phyloP scores from a whole-genome alignment of 176 grass and related monocot species.

The Metroxylon sagu region DNA sequence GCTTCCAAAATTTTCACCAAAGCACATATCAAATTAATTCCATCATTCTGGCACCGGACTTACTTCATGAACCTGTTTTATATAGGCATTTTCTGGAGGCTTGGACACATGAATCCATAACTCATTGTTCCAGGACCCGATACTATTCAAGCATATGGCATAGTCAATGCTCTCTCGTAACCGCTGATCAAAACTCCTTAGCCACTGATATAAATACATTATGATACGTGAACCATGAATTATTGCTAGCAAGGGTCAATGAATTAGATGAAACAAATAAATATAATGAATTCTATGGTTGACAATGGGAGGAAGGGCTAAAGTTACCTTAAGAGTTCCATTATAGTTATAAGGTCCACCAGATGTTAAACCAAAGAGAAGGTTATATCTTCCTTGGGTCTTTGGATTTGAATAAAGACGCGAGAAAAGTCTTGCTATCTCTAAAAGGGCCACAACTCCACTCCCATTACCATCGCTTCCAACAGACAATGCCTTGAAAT shows the following conservation, averaged over 20 bases:
- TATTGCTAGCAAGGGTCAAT: too few species aligned
- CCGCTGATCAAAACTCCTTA: constrained; percentile 94
- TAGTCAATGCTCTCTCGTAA: constrained; percentile 91
- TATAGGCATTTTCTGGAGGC: constrained; percentile 90
- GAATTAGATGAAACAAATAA: too few species aligned
- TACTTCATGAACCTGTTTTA: constrained; percentile 95
- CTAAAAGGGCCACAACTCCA: constrained; percentile 82
- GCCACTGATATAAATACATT: constrained; percentile 55
- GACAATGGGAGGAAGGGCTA: neutral
- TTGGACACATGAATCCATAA: constrained; percentile 97
- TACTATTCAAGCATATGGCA: constrained; percentile 91
- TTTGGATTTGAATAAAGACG: constrained; percentile 84
- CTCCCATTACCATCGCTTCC: constrained; percentile 97
- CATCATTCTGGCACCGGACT: neutral
- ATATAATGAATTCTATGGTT: too few species aligned
- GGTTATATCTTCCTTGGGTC: constrained; percentile 87
- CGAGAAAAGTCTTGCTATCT: constrained; percentile 89
- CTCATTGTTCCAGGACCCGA: constrained; percentile 83
- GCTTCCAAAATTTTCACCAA: too few species aligned
- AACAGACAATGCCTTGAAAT: constrained; percentile 63
- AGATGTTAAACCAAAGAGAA: constrained; percentile 97
- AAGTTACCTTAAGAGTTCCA: constrained; percentile 76
- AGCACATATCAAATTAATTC: too few species aligned
- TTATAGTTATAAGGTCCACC: constrained; percentile 98
- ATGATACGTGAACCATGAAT: neutral